Base-by-base conservation (phyloP, 1,139 yeast species). In the Komagataea norvegica region DNA sequence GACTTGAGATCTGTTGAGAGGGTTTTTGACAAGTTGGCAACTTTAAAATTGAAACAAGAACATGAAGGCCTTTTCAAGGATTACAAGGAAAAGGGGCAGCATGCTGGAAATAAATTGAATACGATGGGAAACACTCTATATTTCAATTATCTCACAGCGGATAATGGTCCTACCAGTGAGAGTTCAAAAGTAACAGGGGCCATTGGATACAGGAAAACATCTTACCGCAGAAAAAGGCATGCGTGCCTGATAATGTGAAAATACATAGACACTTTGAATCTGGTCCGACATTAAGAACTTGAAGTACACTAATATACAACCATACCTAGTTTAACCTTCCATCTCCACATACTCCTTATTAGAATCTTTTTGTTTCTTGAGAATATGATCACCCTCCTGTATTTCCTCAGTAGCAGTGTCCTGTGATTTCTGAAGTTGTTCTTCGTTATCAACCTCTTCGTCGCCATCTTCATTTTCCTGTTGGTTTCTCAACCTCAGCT, bases 1-100 rank as follows among this genome's bases (percentile, higher is more conserved):
- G 48, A 46, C 31, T 34, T 36, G n/a, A 28, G 34, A n/a, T 44
- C 48, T 15, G 47, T 37, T 34, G 41, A 35, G 14, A 38, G 14
- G 11, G 41, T 51, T 10, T 52, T 53, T 32, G 49, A 46, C 22
- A 23, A 29, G 3, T 28, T 51, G 29, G 50, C 49, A 5, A 32
- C 44, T 13, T 31, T 42, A 33, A 42, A 41, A 10, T 39, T 37
- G 5, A 24, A 18, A 17, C 31, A 30, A 19, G 32, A 29, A 4
- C 14, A 13, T 22, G 39, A 43, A 9, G 38, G 36, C 6, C 8
- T 13, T 3, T 31, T 28, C n/a, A 27, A 33, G 14, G 23, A 25
- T 10, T 10, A 15, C 3, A 33, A 26, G 13, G 18, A 27, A 8
- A 31, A 35, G 20, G 38, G 25, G 3, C 19, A 20, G 20, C 9